Conservation (phyloP, 768 basidiomycete species). For the Termitomyces sp. region DNA sequence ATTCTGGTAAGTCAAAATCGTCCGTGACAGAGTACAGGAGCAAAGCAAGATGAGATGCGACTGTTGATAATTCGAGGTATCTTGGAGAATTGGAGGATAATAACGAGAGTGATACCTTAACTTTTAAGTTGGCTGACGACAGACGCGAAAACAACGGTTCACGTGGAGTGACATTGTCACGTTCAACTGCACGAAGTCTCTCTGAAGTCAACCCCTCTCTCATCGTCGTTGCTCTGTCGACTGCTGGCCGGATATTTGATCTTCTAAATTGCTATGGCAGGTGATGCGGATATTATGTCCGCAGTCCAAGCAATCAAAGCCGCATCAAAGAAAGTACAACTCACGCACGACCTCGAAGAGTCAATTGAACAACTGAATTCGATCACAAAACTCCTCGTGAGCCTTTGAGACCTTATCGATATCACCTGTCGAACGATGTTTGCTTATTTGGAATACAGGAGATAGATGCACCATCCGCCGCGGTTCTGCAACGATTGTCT, state of each 20-base stretch:
- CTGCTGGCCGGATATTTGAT: neutral
- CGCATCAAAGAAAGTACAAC: conserved; percentile 23
- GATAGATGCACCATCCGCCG: conserved; percentile 31
- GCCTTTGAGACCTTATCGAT: too few relatives aligned
- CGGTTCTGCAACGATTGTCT: conserved; percentile 34
- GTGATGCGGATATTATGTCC: conserved; percentile 18
- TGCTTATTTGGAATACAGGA: conserved; percentile 28
- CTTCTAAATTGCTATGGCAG: conserved; percentile 9
- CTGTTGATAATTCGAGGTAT: too few relatives aligned
- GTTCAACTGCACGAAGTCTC: too few relatives aligned
- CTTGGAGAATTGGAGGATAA: too few relatives aligned
- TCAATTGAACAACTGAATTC: conserved; percentile 38
- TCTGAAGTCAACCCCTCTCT: neutral
- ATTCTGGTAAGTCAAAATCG: too few relatives aligned
- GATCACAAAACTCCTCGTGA: conserved; percentile 39
- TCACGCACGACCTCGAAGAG: conserved; percentile 26
- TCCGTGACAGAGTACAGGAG: too few relatives aligned
- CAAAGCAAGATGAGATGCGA: too few relatives aligned
- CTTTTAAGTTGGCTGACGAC: too few relatives aligned
- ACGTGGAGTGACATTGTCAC: neutral
- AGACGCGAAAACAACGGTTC: too few relatives aligned
- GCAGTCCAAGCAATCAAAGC: conserved; percentile 29
- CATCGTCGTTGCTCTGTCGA: neutral
- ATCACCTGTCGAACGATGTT: neutral
- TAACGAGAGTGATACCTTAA: too few relatives aligned